Conservation (phyloP, 139 green algal species). For the Auxenochlorella pyrenoidosa region DNA sequence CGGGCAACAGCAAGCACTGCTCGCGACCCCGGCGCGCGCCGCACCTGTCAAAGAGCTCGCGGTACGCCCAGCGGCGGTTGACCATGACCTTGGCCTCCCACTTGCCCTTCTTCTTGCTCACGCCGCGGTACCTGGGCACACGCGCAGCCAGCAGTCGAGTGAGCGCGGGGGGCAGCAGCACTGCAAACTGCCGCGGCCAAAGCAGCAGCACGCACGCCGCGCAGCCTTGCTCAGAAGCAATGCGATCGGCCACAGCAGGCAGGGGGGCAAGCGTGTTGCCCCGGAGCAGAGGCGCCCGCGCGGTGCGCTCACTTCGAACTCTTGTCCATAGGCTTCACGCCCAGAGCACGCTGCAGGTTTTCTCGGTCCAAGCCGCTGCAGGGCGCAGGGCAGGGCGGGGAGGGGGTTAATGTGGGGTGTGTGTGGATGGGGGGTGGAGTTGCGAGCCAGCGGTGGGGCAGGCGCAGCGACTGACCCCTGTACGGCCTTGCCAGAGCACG, state of each 20-base stretch:
- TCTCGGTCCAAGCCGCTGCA: conserved; percentile 66
- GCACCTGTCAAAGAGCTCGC: conserved; percentile 71
- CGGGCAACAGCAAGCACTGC: neutral
- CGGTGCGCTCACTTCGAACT: conserved; percentile 44
- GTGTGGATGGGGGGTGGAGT: too few relatives aligned
- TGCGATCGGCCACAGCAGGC: too few relatives aligned
- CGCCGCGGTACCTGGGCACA: conserved; percentile 60
- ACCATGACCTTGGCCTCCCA: conserved; percentile 89
- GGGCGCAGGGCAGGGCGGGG: neutral
- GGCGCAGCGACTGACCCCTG: too few relatives aligned
- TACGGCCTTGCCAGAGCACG: too few relatives aligned
- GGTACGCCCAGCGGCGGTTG: conserved; percentile 81
- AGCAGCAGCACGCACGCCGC: neutral
- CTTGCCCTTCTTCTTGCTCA: conserved; percentile 81
- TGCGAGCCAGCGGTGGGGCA: neutral
- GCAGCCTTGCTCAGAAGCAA: too few relatives aligned
- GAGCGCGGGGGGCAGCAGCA: neutral
- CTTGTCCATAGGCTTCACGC: conserved; percentile 86
- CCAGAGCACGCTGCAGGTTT: conserved; percentile 77
- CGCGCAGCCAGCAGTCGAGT: neutral
- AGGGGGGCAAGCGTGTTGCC: neutral
- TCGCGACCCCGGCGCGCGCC: too few relatives aligned
- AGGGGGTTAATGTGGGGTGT: too few relatives aligned
- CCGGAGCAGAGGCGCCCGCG: too few relatives aligned
- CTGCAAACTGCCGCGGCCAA: neutral